Evolutionary conservation across 2,329 filamentous ascomycete genomes (phyloP).

Genomic region (Trichoderma oligosporum): DNA sequence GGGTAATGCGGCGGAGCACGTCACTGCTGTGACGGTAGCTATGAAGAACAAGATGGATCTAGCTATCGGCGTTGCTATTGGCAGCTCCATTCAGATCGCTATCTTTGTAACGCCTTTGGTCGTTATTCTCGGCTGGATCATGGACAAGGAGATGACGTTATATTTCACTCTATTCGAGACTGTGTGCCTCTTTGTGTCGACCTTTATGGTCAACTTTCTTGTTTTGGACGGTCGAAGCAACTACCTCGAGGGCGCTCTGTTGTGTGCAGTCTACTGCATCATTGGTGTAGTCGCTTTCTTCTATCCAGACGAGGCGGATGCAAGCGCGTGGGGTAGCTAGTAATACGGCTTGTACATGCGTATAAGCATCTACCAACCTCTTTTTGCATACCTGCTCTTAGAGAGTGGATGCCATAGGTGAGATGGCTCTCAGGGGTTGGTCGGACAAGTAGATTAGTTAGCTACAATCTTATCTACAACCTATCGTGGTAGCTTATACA

Average conservation of each 20-base stretch:
- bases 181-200: conserved; percentile 76
- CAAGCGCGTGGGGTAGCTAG: conserved; percentile 38
- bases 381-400: background rate
- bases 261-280: conserved; percentile 65
- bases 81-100: conserved; percentile 68
- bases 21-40: conserved; percentile 66
- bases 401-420: background rate
- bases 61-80: conserved; percentile 67
- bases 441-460: background rate
- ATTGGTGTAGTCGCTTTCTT: conserved; percentile 65
- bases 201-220: conserved; percentile 83
- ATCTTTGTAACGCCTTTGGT: conserved; percentile 67
- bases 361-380: background rate
- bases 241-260: conserved; percentile 73
- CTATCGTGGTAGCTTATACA: too few species aligned
- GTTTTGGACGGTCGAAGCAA: conserved; percentile 83
- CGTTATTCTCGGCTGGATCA: conserved; percentile 68
- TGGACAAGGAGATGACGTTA: conserved; percentile 66
- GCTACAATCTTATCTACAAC: too few species aligned
- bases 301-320: conserved; percentile 52
- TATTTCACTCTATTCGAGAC: conserved; percentile 90
- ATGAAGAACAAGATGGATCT: conserved; percentile 75
- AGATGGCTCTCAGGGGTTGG: background rate
- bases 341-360: too few species aligned
- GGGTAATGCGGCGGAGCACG: conserved; percentile 70